Conservation (phyloP, 257 asterid genomes). For the Gardenia jasminoides region DNA sequence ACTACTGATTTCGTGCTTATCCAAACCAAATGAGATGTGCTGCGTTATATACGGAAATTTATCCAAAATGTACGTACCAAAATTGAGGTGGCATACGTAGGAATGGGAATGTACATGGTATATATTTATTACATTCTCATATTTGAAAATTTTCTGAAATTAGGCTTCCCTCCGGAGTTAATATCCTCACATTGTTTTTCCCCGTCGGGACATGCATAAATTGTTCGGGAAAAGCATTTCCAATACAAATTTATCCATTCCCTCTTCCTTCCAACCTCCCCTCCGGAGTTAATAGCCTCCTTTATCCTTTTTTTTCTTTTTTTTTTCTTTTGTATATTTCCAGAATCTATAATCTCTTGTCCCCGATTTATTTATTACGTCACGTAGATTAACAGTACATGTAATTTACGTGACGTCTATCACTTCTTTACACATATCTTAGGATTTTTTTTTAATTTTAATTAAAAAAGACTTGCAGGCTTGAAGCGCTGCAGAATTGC, state of each 20-base stretch:
- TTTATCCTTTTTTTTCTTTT: neutral
- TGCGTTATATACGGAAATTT: no score
- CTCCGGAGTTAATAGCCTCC: neutral
- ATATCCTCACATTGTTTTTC: neutral
- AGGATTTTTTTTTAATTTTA: neutral
- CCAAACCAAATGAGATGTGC: neutral
- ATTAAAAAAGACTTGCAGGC: neutral
- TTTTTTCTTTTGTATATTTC: neutral
- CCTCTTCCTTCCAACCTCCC: neutral
- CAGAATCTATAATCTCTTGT: neutral
- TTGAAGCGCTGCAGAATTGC: neutral
- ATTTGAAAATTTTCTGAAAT: neutral
- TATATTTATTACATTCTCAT: neutral
- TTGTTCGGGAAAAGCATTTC: neutral
- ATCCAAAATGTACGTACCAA: neutral
- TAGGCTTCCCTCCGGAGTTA: neutral
- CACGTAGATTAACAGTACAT: neutral
- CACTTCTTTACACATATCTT: neutral
- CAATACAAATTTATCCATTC: neutral
- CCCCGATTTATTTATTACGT: neutral
- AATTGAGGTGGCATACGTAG: no score
- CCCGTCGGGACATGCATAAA: neutral
- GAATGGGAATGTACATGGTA: no score
- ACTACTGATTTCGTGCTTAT: no score
- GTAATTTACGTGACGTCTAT: neutral